Conservation (phyloP, 352 stramenopile species). For the Globisporangium middletonii region DNA sequence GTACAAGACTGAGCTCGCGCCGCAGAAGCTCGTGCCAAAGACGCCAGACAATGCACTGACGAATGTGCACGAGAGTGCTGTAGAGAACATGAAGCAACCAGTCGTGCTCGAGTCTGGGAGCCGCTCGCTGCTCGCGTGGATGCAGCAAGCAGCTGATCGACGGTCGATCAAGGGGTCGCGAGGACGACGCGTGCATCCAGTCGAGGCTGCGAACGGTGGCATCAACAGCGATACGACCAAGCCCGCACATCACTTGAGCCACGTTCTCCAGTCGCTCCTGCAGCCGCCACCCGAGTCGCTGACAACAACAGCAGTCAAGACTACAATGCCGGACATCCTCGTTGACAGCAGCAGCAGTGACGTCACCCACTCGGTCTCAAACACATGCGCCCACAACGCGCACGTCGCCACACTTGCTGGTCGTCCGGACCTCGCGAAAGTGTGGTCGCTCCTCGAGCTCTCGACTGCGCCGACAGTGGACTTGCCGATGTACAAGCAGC, state of each 20-base stretch:
- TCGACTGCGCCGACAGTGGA: conserved; percentile 45
- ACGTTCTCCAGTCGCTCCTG: conserved; percentile 37
- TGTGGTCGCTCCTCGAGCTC: conserved; percentile 77
- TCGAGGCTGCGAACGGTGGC: neutral
- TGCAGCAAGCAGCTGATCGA: conserved; percentile 40
- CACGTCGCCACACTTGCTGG: conserved; percentile 44
- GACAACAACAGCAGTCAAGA: neutral
- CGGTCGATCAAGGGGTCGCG: conserved; percentile 6
- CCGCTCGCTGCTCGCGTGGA: conserved; percentile 56
- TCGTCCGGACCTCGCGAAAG: conserved; percentile 63
- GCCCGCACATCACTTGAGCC: conserved; percentile 31
- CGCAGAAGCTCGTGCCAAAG: conserved; percentile 15
- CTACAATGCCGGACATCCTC: neutral
- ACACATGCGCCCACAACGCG: conserved; percentile 60
- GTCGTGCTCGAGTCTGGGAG: conserved; percentile 21
- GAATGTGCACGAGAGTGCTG: neutral
- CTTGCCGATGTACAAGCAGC: conserved; percentile 37
- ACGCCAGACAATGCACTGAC: conserved; percentile 12
- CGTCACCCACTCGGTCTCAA: conserved; percentile 18
- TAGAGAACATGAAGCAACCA: neutral
- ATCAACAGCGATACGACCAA: neutral
- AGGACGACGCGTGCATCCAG: conserved; percentile 8
- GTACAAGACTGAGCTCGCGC: conserved; percentile 43
- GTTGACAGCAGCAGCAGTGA: conserved; percentile 1
- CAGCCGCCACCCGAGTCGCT: conserved; percentile 2